Evolutionary conservation across 768 basidiomycete genomes (phyloP), one percentile per base, ranked within the genome.

Genomic region (Agaricus subrufescens): DNA sequence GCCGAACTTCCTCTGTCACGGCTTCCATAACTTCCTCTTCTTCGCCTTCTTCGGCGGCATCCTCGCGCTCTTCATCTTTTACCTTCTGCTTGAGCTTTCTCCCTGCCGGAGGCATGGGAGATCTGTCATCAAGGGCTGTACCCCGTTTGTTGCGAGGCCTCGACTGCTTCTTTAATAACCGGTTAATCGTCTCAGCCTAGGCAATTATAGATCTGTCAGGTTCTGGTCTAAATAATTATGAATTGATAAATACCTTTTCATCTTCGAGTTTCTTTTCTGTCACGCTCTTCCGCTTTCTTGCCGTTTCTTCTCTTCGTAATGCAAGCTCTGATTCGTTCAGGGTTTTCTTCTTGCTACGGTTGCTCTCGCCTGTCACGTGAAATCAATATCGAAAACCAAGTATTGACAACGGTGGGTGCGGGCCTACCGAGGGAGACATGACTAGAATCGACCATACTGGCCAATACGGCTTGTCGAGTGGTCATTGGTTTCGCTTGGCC

Each of bases 181-280:
- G 86, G 62, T 93, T 93, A 67, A 94, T 94, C 0, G 92, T 94
- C 63, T 94, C 92, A 25, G 84, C 84, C 89, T 92, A 62, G 31
- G 27, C 37, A 52, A 7, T 45, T 15, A 45, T 11, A 50, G 40
- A 30, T 31, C 52, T 46, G 44, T 14, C 31, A 40, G 26, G 14
- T 23, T 39, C 46, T 44, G 27, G 12, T 44, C 44, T 26, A 34
- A 31, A 46, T 47, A 23, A 52, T 46, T 12, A 42, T 56, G 4
- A 7, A 44, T 44, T 26, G 51, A 66, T 50, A 11, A 34, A 34
- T 53, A 85, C 91, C 82, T 90, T 91, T 69, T 92, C 91, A 56
- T 92, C 89, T 65, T 91, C 88, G 3, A 91, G 74, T 68, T 88
- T 89, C 73, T 91, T 91, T 69, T 92, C 89, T 5, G 82, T 83